Conservation (phyloP, 768 basidiomycete genomes). For the Chiua virens region DNA sequence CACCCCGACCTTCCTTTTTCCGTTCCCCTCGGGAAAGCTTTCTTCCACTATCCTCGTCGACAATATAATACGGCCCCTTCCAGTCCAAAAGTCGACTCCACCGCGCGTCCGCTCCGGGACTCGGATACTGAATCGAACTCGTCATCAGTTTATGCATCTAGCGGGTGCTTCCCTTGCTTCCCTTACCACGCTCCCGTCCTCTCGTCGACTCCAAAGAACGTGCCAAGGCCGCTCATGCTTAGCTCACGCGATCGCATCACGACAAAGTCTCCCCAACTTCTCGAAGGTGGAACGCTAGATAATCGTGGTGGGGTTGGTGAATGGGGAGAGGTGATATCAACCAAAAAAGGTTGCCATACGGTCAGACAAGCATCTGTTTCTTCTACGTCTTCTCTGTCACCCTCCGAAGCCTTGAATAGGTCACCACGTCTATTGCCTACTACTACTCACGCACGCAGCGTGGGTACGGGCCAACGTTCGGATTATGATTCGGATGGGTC, state of each 20-base stretch:
- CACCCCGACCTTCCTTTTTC: conserved; percentile 58
- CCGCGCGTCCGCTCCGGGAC: conserved; percentile 17
- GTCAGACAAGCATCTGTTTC: conserved; percentile 59
- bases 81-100: conserved; percentile 27
- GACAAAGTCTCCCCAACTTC: conserved; percentile 18
- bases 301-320: conserved; percentile 30
- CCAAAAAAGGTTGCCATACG: conserved; percentile 34
- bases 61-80: conserved; percentile 28
- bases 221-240: conserved; percentile 66
- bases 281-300: conserved; percentile 35
- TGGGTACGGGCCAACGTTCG: conserved; percentile 34
- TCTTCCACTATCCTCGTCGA: conserved; percentile 38
- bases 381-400: conserved; percentile 62
- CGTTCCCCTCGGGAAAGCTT: conserved; percentile 57
- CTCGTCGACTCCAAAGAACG: conserved; percentile 44
- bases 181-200: conserved; percentile 40
- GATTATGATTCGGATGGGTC: conserved; percentile 59
- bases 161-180: conserved; percentile 44
- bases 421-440: conserved; percentile 27
- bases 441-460: conserved; percentile 7
- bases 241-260: conserved; percentile 50
- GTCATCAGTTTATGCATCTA: conserved; percentile 36
- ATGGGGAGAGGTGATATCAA: conserved; percentile 51
- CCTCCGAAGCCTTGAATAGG: conserved; percentile 46
- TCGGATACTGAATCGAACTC: conserved; percentile 14